phyloP scores from a whole-genome alignment of 768 basidiomycete species.

The Hygrocybe punicea region DNA sequence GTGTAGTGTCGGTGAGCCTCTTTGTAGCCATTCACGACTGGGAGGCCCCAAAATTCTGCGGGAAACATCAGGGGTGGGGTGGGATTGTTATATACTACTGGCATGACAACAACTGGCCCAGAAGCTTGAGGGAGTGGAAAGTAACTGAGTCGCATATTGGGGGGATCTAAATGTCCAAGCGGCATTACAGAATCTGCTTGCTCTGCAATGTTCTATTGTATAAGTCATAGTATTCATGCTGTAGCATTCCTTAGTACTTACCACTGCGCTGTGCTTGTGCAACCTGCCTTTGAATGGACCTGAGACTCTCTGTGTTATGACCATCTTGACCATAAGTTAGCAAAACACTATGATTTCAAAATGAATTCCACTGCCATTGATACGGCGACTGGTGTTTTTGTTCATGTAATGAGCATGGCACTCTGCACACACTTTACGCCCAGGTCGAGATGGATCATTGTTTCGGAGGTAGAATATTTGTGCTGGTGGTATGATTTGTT shows the following conservation, averaged over 20 bases:
- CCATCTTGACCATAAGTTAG: not conserved
- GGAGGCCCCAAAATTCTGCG: not conserved
- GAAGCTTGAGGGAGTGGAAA: not conserved
- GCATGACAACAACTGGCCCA: not conserved
- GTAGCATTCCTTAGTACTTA: not conserved
- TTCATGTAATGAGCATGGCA: not conserved
- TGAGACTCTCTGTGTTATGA: not conserved
- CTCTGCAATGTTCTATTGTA: not conserved
- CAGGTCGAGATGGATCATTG: not conserved
- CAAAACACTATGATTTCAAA: not conserved
- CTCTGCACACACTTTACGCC: not conserved
- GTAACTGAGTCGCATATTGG: too few species aligned
- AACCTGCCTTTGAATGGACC: not conserved
- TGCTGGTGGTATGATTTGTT: not conserved
- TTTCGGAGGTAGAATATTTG: not conserved
- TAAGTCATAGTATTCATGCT: not conserved
- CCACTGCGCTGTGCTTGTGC: slow-evolving; percentile 3
- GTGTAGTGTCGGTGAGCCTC: not conserved
- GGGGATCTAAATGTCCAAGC: too few species aligned
- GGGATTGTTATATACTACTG: not conserved
- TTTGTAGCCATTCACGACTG: not conserved
- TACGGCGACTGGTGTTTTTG: not conserved
- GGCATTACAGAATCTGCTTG: not conserved
- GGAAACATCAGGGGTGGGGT: not conserved
- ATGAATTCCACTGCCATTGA: not conserved